Conservation (phyloP, 164 flowering plant genomes). For the Magnolia changhungtana region DNA sequence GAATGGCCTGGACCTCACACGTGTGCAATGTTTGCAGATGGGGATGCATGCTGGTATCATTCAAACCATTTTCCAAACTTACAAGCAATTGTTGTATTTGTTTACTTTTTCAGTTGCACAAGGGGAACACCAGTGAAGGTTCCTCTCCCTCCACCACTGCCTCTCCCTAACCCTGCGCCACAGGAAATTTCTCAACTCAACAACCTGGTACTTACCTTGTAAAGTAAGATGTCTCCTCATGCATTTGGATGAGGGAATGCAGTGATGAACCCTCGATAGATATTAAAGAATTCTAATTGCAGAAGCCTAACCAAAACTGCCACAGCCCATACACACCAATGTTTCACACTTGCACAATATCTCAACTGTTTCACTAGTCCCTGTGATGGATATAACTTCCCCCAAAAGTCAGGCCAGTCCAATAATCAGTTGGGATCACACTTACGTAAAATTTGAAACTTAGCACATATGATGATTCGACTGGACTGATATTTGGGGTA, state of each 20-base stretch:
- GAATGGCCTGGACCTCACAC: no score
- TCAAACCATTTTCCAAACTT: neutral
- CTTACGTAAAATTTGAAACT: no score
- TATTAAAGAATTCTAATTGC: neutral
- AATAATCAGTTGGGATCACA: no score
- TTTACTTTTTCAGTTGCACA: slow-evolving; percentile 18
- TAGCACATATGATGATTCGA: no score
- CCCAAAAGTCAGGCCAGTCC: neutral
- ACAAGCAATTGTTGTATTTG: no score
- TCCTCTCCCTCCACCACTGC: slow-evolving; percentile 34
- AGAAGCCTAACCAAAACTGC: neutral
- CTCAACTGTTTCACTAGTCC: neutral
- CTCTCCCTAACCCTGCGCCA: slow-evolving; percentile 9
- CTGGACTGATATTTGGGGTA: neutral
- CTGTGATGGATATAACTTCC: neutral
- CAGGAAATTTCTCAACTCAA: slow-evolving; percentile 5
- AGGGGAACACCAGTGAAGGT: slow-evolving; percentile 26
- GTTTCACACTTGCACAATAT: neutral
- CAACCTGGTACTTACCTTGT: slow-evolving; percentile 13
- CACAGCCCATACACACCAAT: neutral
- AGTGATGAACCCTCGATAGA: neutral
- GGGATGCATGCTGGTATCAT: no score
- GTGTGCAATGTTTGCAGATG: no score
- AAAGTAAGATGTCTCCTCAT: no score
- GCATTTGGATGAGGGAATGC: neutral